Conservation (phyloP, 495 filamentous ascomycete genomes). For the Xylaria venustula region DNA sequence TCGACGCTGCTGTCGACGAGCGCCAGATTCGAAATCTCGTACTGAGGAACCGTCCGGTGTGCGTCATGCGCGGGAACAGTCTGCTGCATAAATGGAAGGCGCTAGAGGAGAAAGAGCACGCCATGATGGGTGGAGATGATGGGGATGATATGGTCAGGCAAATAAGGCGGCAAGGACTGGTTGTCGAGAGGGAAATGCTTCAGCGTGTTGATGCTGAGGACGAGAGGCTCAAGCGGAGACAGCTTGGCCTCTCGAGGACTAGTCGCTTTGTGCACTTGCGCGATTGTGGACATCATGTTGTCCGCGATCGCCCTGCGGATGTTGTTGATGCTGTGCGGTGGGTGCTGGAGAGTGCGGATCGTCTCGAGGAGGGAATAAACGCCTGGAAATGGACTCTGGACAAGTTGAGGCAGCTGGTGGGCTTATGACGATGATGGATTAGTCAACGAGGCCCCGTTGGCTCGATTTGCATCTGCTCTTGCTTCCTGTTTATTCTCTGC, state of each 20-base stretch:
- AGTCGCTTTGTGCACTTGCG: slow-evolving; percentile 38
- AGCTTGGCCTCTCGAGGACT: slow-evolving; percentile 38
- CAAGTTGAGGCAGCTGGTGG: background rate
- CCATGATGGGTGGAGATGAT: background rate
- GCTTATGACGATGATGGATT: no score
- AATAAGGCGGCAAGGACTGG: background rate
- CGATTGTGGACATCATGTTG: slow-evolving; percentile 52
- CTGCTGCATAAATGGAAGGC: slow-evolving; percentile 14
- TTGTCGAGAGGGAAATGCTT: slow-evolving; percentile 25
- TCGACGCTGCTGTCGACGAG: slow-evolving; percentile 38
- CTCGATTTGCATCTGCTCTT: no score
- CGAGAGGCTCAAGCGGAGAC: slow-evolving; percentile 42
- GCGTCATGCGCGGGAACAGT: slow-evolving; percentile 28
- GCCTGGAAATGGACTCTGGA: background rate
- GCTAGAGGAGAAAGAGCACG: slow-evolving; percentile 16
- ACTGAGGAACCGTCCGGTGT: slow-evolving; percentile 27
- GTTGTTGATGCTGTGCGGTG: slow-evolving; percentile 47
- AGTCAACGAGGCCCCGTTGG: no score
- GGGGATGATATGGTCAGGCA: background rate
- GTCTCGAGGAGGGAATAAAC: background rate
- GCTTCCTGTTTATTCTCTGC: no score
- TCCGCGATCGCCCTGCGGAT: slow-evolving; percentile 46
- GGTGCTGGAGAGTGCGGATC: slow-evolving; percentile 35
- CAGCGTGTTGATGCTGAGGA: slow-evolving; percentile 38
- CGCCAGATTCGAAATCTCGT: slow-evolving; percentile 40